Percentiles rank a stretch among this genome's conserved stretches.
These are phyloP conservation scores for Batrachochytrium dendrobatidis DNA, from an alignment of 371 early-diverging fungal species.

Conservation along the genomic window DNA sequence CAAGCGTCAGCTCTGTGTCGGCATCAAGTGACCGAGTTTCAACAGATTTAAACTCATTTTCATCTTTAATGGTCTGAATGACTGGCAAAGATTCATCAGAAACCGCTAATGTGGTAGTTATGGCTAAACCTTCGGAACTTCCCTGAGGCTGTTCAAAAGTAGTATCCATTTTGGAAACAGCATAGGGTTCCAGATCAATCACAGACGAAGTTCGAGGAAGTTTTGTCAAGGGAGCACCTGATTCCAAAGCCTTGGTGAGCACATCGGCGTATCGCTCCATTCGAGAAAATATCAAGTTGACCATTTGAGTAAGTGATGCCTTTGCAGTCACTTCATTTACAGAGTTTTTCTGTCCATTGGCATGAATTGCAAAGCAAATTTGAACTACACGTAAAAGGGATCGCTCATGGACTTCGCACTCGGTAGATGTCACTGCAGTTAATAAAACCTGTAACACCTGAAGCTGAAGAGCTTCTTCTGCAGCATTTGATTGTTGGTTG, in stretches of 20 bases:
- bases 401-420: conserved; percentile 36
- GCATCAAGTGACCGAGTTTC: no score
- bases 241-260: conserved; percentile 20
- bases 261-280: conserved; percentile 45
- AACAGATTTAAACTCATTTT: conserved; percentile 40
- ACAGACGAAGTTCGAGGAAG: neutral
- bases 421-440: conserved; percentile 40
- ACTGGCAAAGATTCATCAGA: conserved; percentile 66
- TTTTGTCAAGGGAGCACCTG: neutral
- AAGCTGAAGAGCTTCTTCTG: conserved; percentile 34
- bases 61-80: conserved; percentile 54
- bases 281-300: conserved; percentile 42
- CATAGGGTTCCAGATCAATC: conserved; percentile 7
- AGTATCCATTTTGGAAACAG: conserved; percentile 53
- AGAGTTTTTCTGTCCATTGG: conserved; percentile 16
- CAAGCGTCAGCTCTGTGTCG: conserved; percentile 47
- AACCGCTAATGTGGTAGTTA: conserved; percentile 52
- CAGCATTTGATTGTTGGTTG: conserved; percentile 7
- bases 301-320: conserved; percentile 46
- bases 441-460: conserved; percentile 44
- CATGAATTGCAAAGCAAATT: conserved; percentile 43
- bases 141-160: no score
- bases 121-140: no score
- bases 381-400: conserved; percentile 39
- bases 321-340: conserved; percentile 42